Evolutionary conservation across 352 stramenopile species (phyloP).

Genomic region (Pythium utonaiense): DNA sequence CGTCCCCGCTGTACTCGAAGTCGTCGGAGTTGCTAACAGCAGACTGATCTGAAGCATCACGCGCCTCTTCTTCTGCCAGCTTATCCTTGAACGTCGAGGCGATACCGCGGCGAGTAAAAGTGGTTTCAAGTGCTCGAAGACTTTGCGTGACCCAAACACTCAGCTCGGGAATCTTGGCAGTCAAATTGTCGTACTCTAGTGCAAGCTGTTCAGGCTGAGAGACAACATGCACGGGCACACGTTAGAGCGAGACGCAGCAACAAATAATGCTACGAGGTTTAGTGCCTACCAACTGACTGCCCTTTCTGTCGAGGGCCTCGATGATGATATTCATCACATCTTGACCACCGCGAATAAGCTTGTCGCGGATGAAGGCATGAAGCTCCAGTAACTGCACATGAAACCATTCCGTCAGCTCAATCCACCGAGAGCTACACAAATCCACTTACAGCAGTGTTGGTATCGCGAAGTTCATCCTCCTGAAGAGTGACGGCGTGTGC

Average conservation of each 20-base stretch:
- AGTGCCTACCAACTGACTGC: slow-evolving; percentile 39
- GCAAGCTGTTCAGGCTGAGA: slow-evolving; percentile 30
- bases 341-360: slow-evolving; percentile 57
- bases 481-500: slow-evolving; percentile 23
- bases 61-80: background rate
- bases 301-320: slow-evolving; percentile 35
- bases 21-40: background rate
- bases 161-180: too few relatives aligned
- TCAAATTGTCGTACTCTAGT: slow-evolving; percentile 41
- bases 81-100: background rate
- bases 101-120: slow-evolving; percentile 29
- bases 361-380: slow-evolving; percentile 39
- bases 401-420: background rate
- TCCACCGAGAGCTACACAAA: too few relatives aligned
- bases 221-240: background rate
- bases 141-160: slow-evolving; percentile 56
- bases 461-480: slow-evolving; percentile 21
- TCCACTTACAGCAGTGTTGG: slow-evolving; percentile 23
- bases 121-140: slow-evolving; percentile 26
- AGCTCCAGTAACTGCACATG: slow-evolving; percentile 44
- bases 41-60: slow-evolving; percentile 6
- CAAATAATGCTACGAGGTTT: too few relatives aligned
- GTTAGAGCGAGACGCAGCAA: background rate
- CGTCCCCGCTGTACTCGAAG: background rate
- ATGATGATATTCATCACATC: slow-evolving; percentile 73